Percentiles rank a stretch among this genome's conserved stretches.
phyloP scores from a whole-genome alignment of 192 early-diverging fungal genomes.

The Dimargaris cristalligena region DNA sequence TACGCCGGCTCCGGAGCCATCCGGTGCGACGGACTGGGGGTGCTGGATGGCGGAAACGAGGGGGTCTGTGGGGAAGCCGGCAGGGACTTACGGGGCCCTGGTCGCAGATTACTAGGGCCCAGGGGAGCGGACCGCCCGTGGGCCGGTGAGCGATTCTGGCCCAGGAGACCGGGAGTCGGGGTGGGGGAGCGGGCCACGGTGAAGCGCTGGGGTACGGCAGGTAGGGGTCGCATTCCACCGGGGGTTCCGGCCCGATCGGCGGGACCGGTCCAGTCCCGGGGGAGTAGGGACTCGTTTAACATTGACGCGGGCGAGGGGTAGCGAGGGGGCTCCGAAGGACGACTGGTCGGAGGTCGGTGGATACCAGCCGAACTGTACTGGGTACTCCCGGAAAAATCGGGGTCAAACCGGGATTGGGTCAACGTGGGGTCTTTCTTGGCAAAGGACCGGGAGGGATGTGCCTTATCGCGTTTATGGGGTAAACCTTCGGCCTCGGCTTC shows the following conservation, averaged over 20 bases:
- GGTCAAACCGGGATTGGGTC: not conserved
- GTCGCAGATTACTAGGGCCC: not conserved
- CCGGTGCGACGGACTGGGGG: not conserved
- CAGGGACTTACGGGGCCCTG: not conserved
- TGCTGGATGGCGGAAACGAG: not conserved
- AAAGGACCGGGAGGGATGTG: no score
- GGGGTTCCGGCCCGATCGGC: not conserved
- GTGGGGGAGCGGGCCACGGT: not conserved
- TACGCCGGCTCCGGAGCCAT: no score
- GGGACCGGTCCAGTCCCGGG: not conserved
- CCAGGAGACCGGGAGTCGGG: not conserved
- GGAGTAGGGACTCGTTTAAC: not conserved
- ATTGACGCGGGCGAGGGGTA: not conserved
- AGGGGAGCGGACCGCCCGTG: not conserved
- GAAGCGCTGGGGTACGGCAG: conserved; percentile 1
- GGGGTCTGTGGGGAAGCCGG: not conserved
- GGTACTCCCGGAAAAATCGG: not conserved
- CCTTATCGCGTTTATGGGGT: not conserved
- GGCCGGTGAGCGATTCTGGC: not conserved
- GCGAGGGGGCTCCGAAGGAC: not conserved
- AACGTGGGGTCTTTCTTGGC: no score
- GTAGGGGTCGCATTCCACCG: not conserved
- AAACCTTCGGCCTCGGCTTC: conserved; percentile 5
- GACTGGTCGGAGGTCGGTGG: no score
- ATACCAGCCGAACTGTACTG: not conserved